phyloP scores from a whole-genome alignment of 1,284 basidiomycete species.

The Leucoagaricus sp. region DNA sequence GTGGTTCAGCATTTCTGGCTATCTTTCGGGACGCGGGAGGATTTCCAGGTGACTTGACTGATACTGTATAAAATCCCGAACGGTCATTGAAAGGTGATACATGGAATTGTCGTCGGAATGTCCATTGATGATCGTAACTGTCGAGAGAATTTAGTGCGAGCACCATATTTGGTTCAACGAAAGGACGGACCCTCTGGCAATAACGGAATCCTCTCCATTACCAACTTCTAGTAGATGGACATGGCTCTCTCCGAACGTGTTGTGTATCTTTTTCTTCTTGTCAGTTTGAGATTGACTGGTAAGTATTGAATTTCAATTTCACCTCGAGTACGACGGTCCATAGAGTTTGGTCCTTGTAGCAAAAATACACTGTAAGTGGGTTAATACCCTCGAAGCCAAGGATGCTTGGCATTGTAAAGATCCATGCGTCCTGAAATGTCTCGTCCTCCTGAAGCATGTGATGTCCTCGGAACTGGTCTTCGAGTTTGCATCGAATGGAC shows the following conservation, averaged over 20 bases:
- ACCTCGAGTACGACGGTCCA: slow-evolving; percentile 64
- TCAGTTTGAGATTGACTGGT: not conserved
- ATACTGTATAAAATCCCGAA: slow-evolving; percentile 63
- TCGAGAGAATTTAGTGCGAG: not conserved
- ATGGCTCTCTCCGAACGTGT: slow-evolving; percentile 77
- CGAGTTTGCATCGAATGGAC: slow-evolving; percentile 43
- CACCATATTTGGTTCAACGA: not conserved
- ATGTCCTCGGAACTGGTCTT: slow-evolving; percentile 34
- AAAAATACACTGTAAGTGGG: slow-evolving; percentile 74
- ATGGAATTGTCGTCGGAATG: slow-evolving; percentile 72
- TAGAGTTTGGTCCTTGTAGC: slow-evolving; percentile 48
- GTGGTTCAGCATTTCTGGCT: not conserved
- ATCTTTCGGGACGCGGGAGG: slow-evolving; percentile 31
- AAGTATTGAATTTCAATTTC: slow-evolving; percentile 9
- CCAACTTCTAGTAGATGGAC: slow-evolving; percentile 56
- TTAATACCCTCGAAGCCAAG: slow-evolving; percentile 75
- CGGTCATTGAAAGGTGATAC: slow-evolving; percentile 84
- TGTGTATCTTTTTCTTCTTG: slow-evolving; percentile 70
- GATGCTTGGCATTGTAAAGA: slow-evolving; percentile 76
- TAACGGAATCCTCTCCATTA: slow-evolving; percentile 40
- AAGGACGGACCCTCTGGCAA: slow-evolving; percentile 38
- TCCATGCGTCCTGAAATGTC: slow-evolving; percentile 56
- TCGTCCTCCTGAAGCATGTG: slow-evolving; percentile 25
- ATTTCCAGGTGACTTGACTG: slow-evolving; percentile 48
- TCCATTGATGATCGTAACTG: slow-evolving; percentile 72